phyloP scores from a whole-genome alignment of 306 rosid genomes.

The Malus sylvestris region DNA sequence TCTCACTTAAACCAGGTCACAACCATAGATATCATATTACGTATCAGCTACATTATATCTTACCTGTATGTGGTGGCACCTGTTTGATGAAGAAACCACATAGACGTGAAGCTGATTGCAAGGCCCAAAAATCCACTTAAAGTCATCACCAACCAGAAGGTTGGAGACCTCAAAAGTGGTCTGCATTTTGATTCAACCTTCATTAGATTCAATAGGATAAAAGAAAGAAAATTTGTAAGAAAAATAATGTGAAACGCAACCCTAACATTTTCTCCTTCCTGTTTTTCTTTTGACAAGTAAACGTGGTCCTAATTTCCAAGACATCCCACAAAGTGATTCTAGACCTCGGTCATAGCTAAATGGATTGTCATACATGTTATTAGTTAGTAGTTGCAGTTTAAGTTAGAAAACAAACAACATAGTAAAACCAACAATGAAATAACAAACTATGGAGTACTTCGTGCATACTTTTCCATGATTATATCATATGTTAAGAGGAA shows the following conservation, averaged over 20 bases:
- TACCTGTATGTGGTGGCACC: constrained; percentile 98
- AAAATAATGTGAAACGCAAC: not conserved
- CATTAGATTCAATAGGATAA: constrained; percentile 10
- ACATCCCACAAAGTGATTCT: not conserved
- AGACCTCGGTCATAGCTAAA: not conserved
- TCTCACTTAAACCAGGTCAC: not conserved
- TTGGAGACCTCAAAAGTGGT: constrained; percentile 80
- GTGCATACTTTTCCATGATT: not conserved
- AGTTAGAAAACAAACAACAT: not conserved
- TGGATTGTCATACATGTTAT: not conserved
- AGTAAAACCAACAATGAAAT: not conserved
- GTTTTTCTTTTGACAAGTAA: not conserved
- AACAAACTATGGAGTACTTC: not conserved
- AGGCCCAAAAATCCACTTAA: constrained; percentile 89
- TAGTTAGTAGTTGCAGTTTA: not conserved
- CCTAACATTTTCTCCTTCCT: not conserved
- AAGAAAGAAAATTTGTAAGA: not conserved
- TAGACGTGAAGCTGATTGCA: constrained; percentile 95
- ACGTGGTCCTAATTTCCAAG: not conserved
- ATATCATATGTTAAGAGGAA: not conserved
- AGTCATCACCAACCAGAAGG: constrained; percentile 91
- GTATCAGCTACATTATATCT: constrained; percentile 8
- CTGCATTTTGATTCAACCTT: constrained; percentile 43
- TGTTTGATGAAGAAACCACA: constrained; percentile 99
- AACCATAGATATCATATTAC: not conserved